These are phyloP conservation scores for Vickermania ingenoplastis DNA, from an alignment of 208 protist species.

Conservation along the genomic window DNA sequence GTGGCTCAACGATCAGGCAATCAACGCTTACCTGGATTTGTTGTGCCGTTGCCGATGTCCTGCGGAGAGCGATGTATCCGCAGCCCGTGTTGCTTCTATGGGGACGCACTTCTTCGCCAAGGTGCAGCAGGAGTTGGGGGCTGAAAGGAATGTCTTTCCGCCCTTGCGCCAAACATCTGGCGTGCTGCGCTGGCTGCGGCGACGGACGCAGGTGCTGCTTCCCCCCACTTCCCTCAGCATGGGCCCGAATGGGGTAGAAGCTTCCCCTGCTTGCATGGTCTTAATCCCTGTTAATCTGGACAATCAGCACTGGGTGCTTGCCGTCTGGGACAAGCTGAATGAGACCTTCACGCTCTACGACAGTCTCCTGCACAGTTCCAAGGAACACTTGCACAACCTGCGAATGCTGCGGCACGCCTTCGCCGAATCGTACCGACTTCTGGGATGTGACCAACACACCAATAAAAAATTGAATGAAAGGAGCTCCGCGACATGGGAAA, in stretches of 20 bases:
- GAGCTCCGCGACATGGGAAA: not conserved
- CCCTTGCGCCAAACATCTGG: constrained; percentile 22
- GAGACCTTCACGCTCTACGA: constrained; percentile 52
- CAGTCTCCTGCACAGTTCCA: constrained; percentile 29
- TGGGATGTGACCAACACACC: not conserved
- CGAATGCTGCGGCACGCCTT: constrained; percentile 9
- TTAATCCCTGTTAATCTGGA: constrained; percentile 68
- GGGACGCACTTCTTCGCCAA: constrained; percentile 77
- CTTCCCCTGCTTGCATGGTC: constrained; percentile 26
- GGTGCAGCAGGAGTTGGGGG: constrained; percentile 32
- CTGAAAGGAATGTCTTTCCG: constrained; percentile 2
- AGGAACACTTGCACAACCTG: not conserved
- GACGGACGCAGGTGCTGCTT: constrained; percentile 44
- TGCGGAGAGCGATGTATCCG: constrained; percentile 4
- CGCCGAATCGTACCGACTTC: constrained; percentile 9
- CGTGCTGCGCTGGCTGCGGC: constrained; percentile 62
- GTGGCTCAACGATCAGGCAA: constrained; percentile 80
- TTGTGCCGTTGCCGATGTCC: constrained; percentile 17
- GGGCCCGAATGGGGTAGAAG: not conserved
- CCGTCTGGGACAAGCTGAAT: constrained; percentile 34
- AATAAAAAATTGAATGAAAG: not conserved
- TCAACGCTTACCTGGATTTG: constrained; percentile 73
- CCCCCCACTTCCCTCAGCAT: constrained; percentile 5
- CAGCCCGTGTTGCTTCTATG: constrained; percentile 24
- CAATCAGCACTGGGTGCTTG: constrained; percentile 69